Evolutionary conservation across 2,329 filamentous ascomycete species (phyloP).

Genomic region (Didymella exigua): DNA sequence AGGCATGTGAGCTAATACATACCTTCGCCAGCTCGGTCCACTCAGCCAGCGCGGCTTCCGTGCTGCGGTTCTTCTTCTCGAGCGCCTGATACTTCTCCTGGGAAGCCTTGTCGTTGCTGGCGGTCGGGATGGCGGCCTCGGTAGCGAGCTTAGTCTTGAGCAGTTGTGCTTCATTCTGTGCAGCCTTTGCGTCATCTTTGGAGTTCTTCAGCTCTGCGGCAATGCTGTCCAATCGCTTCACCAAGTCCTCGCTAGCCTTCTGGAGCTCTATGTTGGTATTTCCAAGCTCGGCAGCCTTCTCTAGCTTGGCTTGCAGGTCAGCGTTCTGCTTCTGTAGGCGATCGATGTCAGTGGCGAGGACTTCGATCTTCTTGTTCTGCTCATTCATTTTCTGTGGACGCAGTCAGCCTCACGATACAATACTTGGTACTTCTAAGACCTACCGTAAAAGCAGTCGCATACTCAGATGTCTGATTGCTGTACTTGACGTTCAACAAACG

Average conservation of each 20-base stretch:
- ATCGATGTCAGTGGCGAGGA: constrained; percentile 17
- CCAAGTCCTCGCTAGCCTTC: constrained; percentile 8
- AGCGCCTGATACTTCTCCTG: constrained; percentile 18
- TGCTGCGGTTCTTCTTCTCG: constrained; percentile 17
- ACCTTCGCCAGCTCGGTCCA: constrained; percentile 36
- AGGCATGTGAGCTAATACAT: neutral
- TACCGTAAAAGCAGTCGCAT: constrained; percentile 29
- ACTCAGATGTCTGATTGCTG: constrained; percentile 28
- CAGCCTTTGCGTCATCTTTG: constrained; percentile 5
- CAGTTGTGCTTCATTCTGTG: neutral
- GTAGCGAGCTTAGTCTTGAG: constrained; percentile 11
- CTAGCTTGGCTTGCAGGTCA: constrained; percentile 20
- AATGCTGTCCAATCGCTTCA: constrained; percentile 5
- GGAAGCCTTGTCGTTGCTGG: neutral
- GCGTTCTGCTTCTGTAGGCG: constrained; percentile 21
- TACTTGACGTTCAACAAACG: constrained; percentile 29
- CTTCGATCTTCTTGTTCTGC: constrained; percentile 26
- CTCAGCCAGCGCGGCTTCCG: constrained; percentile 19
- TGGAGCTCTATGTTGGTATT: constrained; percentile 16
- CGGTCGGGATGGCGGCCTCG: neutral
- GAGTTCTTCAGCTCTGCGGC: neutral
- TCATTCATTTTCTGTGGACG: constrained; percentile 19
- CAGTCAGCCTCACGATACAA: neutral
- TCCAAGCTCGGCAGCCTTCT: constrained; percentile 22
- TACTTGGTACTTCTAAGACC: neutral